Percentiles rank a stretch among this genome's conserved stretches.
These are phyloP conservation scores for Cairneyella variabilis DNA, from an alignment of 495 filamentous ascomycete species.

Conservation along the genomic window DNA sequence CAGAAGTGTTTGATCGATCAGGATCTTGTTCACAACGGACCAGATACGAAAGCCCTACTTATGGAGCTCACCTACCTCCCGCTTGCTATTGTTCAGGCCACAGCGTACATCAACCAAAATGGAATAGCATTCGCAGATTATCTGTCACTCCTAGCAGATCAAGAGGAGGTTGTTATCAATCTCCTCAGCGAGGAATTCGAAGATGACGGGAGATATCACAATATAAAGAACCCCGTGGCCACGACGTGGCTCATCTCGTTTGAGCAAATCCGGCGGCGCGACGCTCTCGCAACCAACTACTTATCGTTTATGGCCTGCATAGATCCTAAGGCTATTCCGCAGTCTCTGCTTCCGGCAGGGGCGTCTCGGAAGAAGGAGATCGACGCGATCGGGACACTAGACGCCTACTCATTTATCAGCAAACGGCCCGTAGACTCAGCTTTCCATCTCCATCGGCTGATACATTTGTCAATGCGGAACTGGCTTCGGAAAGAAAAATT, in stretches of 20 bases:
- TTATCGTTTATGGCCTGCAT: conserved; percentile 22
- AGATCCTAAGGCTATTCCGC: conserved; percentile 16
- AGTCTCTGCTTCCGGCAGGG: conserved; percentile 10
- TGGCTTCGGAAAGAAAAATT: conserved; percentile 33
- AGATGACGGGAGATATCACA: conserved; percentile 12
- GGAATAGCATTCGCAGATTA: conserved; percentile 7
- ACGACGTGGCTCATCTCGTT: conserved; percentile 20
- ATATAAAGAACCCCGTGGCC: conserved; percentile 17
- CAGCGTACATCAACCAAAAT: conserved; percentile 44
- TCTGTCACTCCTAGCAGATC: conserved; percentile 5
- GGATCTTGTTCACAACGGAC: neutral
- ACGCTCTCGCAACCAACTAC: conserved; percentile 25
- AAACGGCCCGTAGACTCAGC: conserved; percentile 2
- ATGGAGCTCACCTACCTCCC: conserved; percentile 37
- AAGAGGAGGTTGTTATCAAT: conserved; percentile 22
- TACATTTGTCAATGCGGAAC: conserved; percentile 39
- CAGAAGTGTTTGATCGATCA: conserved; percentile 1
- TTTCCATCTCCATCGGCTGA: conserved; percentile 40
- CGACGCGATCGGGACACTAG: conserved; percentile 36
- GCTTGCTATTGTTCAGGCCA: conserved; percentile 45
- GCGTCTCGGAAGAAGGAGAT: conserved; percentile 6
- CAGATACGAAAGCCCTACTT: conserved; percentile 27
- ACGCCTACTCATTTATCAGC: conserved; percentile 38
- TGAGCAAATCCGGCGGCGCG: conserved; percentile 33
- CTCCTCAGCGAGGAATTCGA: conserved; percentile 25